Base-by-base conservation (phyloP, 306 rosid species). In the Glycine soja region DNA sequence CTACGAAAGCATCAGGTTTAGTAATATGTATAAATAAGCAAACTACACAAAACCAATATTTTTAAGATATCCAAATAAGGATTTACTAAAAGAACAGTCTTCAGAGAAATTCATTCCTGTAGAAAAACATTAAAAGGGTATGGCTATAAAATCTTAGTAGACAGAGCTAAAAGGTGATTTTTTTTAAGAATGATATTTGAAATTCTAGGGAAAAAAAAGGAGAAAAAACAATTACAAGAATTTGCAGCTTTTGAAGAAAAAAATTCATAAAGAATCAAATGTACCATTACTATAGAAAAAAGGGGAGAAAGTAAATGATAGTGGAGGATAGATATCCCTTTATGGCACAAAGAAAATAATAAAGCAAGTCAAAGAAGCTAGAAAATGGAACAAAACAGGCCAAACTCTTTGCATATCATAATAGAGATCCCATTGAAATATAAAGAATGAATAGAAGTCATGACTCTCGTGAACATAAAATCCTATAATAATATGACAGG, bases 1-100 rank as follows among this genome's bases (percentile, higher is more conserved):
- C 7, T 46, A 52, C 63, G 61, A 70, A 63, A 42, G 52, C 40
- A 70, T 24, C 61, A 48, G 19, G 30, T 40, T 10, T 18, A 32
- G 46, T 42, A 42, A 42, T 7, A 42, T 42, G 46, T 42, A 42
- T 42, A 42, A 8, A 46, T 46, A 46, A 46, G 51, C 32, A 56
- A 32, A 69, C 75, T 42, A 52, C 13, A 45, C 7, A 16, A 74
- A 52, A 67, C 48, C 30, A 59, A 53, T 72, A 65, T 42, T 72
- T 62, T 71, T 19, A 19, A 46, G 50, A 19, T 46, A 36, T 54
- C 6, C 18, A 15, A 48, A 63, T 59, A 34, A 50, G 47, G 65
- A 50, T 50, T 57, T 15, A 7, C 15, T 32, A 61, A 59, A 70
- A 8, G 14, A 65, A 30, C 30, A 71, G 3, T 10, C 71, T 24